A percentile compares a stretch with the other conserved stretches of the same genome.
phyloP scores from a whole-genome alignment of 1,139 yeast species.

The Candida sp. region DNA sequence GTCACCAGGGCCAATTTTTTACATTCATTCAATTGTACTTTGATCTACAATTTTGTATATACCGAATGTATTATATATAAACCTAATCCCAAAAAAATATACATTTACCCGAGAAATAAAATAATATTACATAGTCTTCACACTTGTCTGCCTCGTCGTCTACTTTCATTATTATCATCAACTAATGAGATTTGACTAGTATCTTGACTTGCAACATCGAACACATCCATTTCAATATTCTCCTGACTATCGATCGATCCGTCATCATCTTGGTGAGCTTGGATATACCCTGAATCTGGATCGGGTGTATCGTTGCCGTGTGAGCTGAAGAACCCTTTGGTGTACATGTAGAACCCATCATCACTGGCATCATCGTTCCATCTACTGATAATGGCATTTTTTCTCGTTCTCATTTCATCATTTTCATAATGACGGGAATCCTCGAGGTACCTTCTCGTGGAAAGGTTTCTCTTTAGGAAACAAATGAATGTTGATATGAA shows the following conservation, averaged over 20 bases:
- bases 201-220: background rate
- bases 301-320: slow-evolving; percentile 9
- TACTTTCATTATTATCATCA: background rate
- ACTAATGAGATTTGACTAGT: background rate
- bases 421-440: slow-evolving; percentile 25
- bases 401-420: slow-evolving; percentile 36
- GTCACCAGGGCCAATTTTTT: no score
- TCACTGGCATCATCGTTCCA: slow-evolving; percentile 37
- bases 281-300: slow-evolving; percentile 4
- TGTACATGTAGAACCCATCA: slow-evolving; percentile 44
- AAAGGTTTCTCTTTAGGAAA: slow-evolving; percentile 36
- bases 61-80: background rate
- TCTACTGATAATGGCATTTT: slow-evolving; percentile 15
- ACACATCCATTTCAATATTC: background rate
- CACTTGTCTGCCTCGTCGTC: no score
- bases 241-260: slow-evolving; percentile 2
- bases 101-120: background rate
- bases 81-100: background rate
- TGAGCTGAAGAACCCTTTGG: slow-evolving; percentile 38
- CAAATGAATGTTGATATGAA: slow-evolving; percentile 36
- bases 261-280: slow-evolving; percentile 3
- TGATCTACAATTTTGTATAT: no score
- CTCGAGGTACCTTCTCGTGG: slow-evolving; percentile 35
- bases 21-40: no score
- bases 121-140: no score